Conservation (phyloP, 164 flowering plant genomes). For the Annona squamosa region DNA sequence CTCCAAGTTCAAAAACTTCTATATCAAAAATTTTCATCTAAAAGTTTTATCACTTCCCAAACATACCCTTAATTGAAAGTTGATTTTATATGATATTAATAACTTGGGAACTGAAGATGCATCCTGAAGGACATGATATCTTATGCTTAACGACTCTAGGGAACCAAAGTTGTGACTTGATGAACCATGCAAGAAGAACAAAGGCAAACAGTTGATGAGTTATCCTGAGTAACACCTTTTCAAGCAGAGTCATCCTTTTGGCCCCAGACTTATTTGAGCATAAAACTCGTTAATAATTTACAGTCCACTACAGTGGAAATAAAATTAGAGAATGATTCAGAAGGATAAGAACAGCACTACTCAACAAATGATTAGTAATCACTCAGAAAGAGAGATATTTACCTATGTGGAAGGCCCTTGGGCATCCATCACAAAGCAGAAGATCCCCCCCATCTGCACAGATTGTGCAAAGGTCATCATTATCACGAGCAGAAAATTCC, state of each 20-base stretch:
- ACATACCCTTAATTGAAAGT: no score
- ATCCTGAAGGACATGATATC: background rate
- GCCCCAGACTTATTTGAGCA: no score
- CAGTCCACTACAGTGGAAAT: background rate
- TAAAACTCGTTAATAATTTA: background rate
- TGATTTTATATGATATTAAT: no score
- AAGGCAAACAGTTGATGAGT: no score
- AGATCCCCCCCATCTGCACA: slow-evolving; percentile 78
- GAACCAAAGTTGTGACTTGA: background rate
- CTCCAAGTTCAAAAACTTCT: no score
- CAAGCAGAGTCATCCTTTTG: no score
- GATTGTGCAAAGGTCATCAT: slow-evolving; percentile 74
- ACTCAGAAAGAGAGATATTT: background rate
- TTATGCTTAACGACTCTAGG: background rate
- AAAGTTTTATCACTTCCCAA: no score
- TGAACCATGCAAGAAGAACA: background rate
- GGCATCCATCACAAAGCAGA: slow-evolving; percentile 77
- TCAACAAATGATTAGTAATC: background rate
- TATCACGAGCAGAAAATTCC: slow-evolving; percentile 38
- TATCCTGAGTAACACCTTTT: no score
- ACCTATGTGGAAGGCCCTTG: slow-evolving; percentile 67
- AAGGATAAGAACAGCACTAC: background rate
- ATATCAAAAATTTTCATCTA: no score
- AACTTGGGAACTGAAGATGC: background rate
- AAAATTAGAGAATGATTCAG: background rate